Percentiles rank a stretch among this genome's conserved stretches.
Evolutionary conservation across 106 monocot genomes (phyloP).

Genomic region (Acanthochlamys bracteata): DNA sequence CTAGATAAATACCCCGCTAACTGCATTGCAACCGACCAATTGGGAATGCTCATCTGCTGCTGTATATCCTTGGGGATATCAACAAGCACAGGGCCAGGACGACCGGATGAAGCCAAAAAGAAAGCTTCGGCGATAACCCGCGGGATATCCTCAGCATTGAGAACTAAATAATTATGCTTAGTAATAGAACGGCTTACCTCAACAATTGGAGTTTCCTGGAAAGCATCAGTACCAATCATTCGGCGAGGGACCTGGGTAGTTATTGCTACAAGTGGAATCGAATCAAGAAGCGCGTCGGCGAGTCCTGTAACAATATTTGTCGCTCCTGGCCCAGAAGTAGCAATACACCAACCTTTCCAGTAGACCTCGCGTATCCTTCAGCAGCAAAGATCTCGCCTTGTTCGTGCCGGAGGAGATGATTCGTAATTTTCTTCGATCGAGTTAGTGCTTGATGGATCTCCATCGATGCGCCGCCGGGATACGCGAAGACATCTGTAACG

Average conservation of each 20-base stretch:
- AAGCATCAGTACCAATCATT: slow-evolving; percentile 92
- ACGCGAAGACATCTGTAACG: slow-evolving; percentile 79
- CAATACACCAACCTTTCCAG: slow-evolving; percentile 75
- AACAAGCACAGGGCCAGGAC: slow-evolving; percentile 83
- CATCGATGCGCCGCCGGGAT: slow-evolving; percentile 91
- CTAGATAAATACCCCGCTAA: slow-evolving; percentile 53
- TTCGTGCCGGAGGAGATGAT: slow-evolving; percentile 87
- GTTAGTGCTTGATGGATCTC: slow-evolving; percentile 97
- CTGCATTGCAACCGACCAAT: slow-evolving; percentile 38
- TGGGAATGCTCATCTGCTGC: slow-evolving; percentile 67
- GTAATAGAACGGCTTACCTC: slow-evolving; percentile 89
- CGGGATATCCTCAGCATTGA: slow-evolving; percentile 74
- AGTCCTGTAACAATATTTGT: slow-evolving; percentile 87
- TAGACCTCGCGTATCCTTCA: slow-evolving; percentile 72
- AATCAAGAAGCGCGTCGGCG: slow-evolving; percentile 83
- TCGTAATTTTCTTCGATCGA: slow-evolving; percentile 54
- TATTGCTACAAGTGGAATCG: slow-evolving; percentile 81
- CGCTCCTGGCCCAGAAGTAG: slow-evolving; percentile 90
- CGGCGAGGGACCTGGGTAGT: slow-evolving; percentile 93
- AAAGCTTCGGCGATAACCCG: slow-evolving; percentile 72
- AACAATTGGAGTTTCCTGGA: slow-evolving; percentile 92
- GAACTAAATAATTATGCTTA: slow-evolving; percentile 85
- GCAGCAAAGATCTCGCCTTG: slow-evolving; percentile 88
- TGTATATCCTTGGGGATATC: slow-evolving; percentile 92
- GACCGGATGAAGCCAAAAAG: slow-evolving; percentile 64